Base-by-base conservation (phyloP, 129 eudicot species). In the Calendula officinalis region DNA sequence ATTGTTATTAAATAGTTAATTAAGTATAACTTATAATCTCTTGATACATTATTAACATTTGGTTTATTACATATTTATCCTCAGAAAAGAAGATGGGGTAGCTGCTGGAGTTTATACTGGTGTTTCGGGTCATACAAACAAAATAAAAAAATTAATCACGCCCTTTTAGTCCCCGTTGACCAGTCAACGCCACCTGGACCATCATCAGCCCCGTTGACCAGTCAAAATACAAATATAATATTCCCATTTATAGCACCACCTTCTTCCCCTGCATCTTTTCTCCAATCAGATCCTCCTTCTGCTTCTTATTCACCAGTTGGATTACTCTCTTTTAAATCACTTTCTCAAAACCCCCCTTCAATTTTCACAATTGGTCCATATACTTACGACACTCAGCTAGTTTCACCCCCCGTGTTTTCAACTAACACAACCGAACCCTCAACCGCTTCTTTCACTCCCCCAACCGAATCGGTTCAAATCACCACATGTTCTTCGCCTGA, bases 401-500 rank as follows among this genome's bases (percentile, higher is more conserved):
- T 94, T 58, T 85, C 99, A 4, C 99, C 99, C 7, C 99, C 99
- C 8, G 95, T 88, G 7, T 94, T 88, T 58, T 94, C 99, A 52
- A 73, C 99, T 56, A 79, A 81, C 70, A 88, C 88, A 33, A 92
- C 99, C 5, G 99, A 92, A 75, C 99, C 99, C 39, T 94, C 99
- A 14, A 94, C 99, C 14, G 97, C 99, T 65, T 66, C 82, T 65
- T 86, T 88, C 39, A 94, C 99, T 13, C 99, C 99, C 4, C 99
- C 99, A 41, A 95, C 99, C 8, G 99, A 94, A 37, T 64, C 95
- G 8, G 84, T 84, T n/a, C 99, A 88, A 38, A 38, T 81, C 52
- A 94, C 99, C 42, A 88, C 97, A n/a, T 95, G 95, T 13, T 86
- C 99, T 60, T 94, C 99, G 9, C 99, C 99, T 1, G 99, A 94